A percentile compares a stretch with the other conserved stretches of the same genome.
Conservation (phyloP, 2,329 filamentous ascomycete species). For the Epichloe brachyelytri region DNA sequence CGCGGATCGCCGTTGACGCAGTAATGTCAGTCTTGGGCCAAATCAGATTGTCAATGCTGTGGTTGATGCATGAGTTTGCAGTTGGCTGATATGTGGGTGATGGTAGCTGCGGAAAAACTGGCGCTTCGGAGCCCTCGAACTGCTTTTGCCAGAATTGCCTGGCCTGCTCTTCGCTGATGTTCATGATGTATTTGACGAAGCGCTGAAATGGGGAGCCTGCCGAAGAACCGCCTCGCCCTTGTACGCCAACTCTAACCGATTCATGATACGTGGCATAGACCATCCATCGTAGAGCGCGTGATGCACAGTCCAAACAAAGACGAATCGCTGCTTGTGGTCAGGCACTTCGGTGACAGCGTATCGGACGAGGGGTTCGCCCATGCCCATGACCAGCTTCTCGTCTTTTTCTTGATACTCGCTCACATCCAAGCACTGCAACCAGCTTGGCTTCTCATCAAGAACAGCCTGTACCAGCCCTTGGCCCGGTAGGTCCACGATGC, state of each 20-base stretch:
- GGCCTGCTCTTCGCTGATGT: slow-evolving; percentile 20
- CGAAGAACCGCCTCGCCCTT: slow-evolving; percentile 16
- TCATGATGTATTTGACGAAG: slow-evolving; percentile 28
- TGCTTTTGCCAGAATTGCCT: slow-evolving; percentile 26
- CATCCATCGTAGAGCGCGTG: slow-evolving; percentile 40
- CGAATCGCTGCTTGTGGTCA: not conserved
- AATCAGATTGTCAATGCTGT: not conserved
- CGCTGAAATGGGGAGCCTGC: slow-evolving; percentile 19
- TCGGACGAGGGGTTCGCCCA: slow-evolving; percentile 10
- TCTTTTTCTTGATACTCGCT: slow-evolving; percentile 21
- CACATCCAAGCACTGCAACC: slow-evolving; percentile 17
- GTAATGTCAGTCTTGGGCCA: slow-evolving; percentile 9
- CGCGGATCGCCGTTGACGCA: slow-evolving; percentile 12
- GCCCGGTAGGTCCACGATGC: slow-evolving; percentile 2
- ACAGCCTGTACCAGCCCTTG: slow-evolving; percentile 29
- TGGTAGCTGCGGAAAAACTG: slow-evolving; percentile 1
- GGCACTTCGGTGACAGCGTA: slow-evolving; percentile 3
- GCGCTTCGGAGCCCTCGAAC: not conserved
- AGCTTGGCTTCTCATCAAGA: slow-evolving; percentile 20
- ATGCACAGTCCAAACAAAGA: slow-evolving; percentile 28
- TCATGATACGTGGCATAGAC: slow-evolving; percentile 30
- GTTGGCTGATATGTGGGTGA: not conserved
- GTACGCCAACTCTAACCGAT: slow-evolving; percentile 25
- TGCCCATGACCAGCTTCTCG: slow-evolving; percentile 14
- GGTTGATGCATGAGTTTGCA: slow-evolving; percentile 2